Percentiles rank a stretch among this genome's conserved stretches.
These are phyloP conservation scores for Dothidotthia symphoricarpi DNA, from an alignment of 2,329 filamentous ascomycete genomes.

Conservation along the genomic window DNA sequence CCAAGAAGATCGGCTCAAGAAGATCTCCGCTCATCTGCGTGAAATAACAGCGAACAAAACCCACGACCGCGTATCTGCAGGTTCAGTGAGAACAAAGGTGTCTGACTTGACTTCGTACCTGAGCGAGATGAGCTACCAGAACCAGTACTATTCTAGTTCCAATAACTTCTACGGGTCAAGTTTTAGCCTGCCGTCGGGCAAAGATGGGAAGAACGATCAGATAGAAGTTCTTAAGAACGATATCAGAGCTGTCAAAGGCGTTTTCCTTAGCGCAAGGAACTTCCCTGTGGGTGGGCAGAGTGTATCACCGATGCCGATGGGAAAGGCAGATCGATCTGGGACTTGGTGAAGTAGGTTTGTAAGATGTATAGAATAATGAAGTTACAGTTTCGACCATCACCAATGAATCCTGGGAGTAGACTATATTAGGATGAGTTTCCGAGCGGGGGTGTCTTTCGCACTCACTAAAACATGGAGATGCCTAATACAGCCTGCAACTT, in stretches of 20 bases:
- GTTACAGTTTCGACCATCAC: no score
- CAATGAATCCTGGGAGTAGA: no score
- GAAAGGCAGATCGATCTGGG: slow-evolving; percentile 14
- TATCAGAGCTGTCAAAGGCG: slow-evolving; percentile 76
- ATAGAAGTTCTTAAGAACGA: slow-evolving; percentile 70
- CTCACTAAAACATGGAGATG: no score
- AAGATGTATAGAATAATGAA: no score
- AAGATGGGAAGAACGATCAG: slow-evolving; percentile 65
- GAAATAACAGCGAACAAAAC: slow-evolving; percentile 51
- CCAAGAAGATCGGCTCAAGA: slow-evolving; percentile 50
- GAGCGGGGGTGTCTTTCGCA: no score
- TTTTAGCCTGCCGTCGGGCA: slow-evolving; percentile 38
- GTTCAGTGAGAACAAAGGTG: slow-evolving; percentile 51
- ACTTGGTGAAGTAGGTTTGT: slow-evolving; percentile 3
- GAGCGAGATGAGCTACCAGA: slow-evolving; percentile 45
- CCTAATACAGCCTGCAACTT: no score
- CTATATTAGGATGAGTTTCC: no score
- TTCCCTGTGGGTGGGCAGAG: slow-evolving; percentile 52
- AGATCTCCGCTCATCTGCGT: slow-evolving; percentile 52
- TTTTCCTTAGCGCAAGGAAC: slow-evolving; percentile 70
- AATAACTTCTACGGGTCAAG: slow-evolving; percentile 36
- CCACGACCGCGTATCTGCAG: slow-evolving; percentile 53
- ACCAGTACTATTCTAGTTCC: slow-evolving; percentile 44
- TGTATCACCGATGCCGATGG: slow-evolving; percentile 18
- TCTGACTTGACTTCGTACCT: slow-evolving; percentile 63